Conservation (phyloP, 331 rosid genomes). For the Cucumis variabilis region DNA sequence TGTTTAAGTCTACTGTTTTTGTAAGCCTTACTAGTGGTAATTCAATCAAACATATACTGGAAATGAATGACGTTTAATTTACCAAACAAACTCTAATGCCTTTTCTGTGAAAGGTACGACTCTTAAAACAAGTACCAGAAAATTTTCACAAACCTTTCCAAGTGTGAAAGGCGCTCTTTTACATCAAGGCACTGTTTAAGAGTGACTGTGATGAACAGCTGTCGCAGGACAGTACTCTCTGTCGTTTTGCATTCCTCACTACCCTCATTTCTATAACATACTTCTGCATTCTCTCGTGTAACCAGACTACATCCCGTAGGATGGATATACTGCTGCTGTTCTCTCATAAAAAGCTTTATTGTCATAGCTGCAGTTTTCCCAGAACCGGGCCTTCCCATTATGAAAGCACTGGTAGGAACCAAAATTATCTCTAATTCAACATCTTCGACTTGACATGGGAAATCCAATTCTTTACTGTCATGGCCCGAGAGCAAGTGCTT, state of each 20-base stretch:
- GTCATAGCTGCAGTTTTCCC: conserved; percentile 80
- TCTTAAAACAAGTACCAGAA: conserved; percentile 33
- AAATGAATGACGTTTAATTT: too few species aligned
- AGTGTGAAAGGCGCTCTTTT: conserved; percentile 57
- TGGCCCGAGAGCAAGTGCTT: conserved; percentile 62
- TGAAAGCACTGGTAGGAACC: conserved; percentile 56
- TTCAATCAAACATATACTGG: too few species aligned
- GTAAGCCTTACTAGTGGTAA: too few species aligned
- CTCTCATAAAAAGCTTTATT: conserved; percentile 66
- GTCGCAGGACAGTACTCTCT: conserved; percentile 48
- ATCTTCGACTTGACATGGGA: conserved; percentile 74
- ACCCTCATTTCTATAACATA: conserved; percentile 1
- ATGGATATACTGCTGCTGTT: conserved; percentile 45
- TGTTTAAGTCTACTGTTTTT: too few species aligned
- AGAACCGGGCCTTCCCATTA: conserved; percentile 79
- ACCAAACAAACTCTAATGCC: conserved; percentile 34
- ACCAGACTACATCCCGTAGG: conserved; percentile 40
- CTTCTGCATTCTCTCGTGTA: conserved; percentile 25
- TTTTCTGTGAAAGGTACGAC: conserved; percentile 59
- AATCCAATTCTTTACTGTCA: conserved; percentile 57
- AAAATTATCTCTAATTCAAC: conserved; percentile 64
- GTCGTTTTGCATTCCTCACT: conserved; percentile 33
- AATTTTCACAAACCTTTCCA: conserved; percentile 56
- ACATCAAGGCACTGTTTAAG: conserved; percentile 73
- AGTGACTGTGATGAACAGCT: conserved; percentile 79